Evolutionary conservation across 768 basidiomycete genomes (phyloP).

Genomic region (Lentinula sp.): DNA sequence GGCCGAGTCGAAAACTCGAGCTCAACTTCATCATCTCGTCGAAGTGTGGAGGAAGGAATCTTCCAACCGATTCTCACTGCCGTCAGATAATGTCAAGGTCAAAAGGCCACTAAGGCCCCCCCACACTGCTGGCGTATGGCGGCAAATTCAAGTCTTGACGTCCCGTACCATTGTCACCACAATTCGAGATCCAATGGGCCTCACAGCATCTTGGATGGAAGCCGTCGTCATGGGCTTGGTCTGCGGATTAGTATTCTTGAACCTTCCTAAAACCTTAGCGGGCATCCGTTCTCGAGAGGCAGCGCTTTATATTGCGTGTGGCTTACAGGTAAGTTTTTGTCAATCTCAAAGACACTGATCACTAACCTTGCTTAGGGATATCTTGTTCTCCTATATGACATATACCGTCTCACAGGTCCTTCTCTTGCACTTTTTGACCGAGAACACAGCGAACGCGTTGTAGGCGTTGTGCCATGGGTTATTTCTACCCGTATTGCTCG

Average conservation of each 20-base stretch:
- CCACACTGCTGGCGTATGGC: not conserved
- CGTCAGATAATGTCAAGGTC: not conserved
- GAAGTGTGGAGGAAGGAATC: slow-evolving; percentile 20
- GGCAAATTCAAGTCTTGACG: slow-evolving; percentile 1
- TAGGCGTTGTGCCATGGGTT: slow-evolving; percentile 27
- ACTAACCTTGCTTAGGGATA: not conserved
- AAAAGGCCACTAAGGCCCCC: not conserved
- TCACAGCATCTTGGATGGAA: slow-evolving; percentile 8
- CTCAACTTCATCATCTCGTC: slow-evolving; percentile 23
- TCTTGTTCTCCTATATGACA: slow-evolving; percentile 8
- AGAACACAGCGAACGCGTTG: slow-evolving; percentile 30
- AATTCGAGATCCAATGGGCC: slow-evolving; percentile 7
- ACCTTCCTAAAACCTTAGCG: slow-evolving; percentile 22
- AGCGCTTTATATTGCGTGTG: slow-evolving; percentile 14
- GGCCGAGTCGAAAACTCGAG: slow-evolving; percentile 22
- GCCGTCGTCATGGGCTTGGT: slow-evolving; percentile 10
- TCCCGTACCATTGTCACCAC: slow-evolving; percentile 4
- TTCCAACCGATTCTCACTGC: not conserved
- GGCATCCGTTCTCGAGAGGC: slow-evolving; percentile 20
- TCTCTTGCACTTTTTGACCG: slow-evolving; percentile 38
- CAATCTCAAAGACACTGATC: not conserved
- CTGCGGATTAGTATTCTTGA: slow-evolving; percentile 30
- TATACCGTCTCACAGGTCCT: slow-evolving; percentile 9
- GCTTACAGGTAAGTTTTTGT: slow-evolving; percentile 1
- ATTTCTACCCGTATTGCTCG: slow-evolving; percentile 10